Percentiles rank a stretch among this genome's conserved stretches.
Conservation (phyloP, 2,329 filamentous ascomycete species). For the Ceratocystiopsis brevicomis region DNA sequence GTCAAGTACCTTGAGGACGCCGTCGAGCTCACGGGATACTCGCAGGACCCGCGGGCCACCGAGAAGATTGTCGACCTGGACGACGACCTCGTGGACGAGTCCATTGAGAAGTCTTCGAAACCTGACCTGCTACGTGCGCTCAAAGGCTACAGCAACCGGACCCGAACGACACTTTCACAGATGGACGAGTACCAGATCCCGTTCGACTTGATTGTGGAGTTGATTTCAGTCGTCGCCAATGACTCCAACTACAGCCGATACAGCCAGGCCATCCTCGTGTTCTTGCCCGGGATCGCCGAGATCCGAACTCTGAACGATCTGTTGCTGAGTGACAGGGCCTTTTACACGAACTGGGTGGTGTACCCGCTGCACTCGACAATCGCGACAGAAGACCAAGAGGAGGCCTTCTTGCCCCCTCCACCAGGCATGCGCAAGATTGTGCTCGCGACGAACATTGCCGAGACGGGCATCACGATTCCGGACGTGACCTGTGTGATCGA, state of each 20-base stretch:
- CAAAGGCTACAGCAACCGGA: conserved; percentile 55
- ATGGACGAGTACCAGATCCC: conserved; percentile 88
- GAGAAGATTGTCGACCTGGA: conserved; percentile 43
- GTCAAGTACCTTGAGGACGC: conserved; percentile 84
- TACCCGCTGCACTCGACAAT: conserved; percentile 89
- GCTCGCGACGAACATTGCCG: conserved; percentile 91
- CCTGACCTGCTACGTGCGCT: conserved; percentile 46
- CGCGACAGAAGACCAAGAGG: conserved; percentile 88
- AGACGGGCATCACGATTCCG: conserved; percentile 95
- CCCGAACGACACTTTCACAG: conserved; percentile 52
- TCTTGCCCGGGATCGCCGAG: conserved; percentile 85
- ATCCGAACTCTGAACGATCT: conserved; percentile 79
- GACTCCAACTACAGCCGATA: conserved; percentile 47
- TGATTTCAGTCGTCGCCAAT: conserved; percentile 59
- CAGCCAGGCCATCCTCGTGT: conserved; percentile 85
- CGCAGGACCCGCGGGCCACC: conserved; percentile 27
- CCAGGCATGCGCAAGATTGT: conserved; percentile 78
- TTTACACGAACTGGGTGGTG: conserved; percentile 61
- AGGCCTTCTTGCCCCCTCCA: conserved; percentile 73
- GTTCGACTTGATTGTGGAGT: conserved; percentile 63
- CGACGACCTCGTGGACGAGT: conserved; percentile 31
- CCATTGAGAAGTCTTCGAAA: conserved; percentile 30
- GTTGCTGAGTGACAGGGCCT: conserved; percentile 56
- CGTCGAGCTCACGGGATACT: conserved; percentile 68
- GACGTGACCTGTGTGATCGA: conserved; percentile 96